Evolutionary conservation across 139 green algal species (phyloP), one percentile per base, ranked within the genome.

Genomic region (Coelastrella sp.): DNA sequence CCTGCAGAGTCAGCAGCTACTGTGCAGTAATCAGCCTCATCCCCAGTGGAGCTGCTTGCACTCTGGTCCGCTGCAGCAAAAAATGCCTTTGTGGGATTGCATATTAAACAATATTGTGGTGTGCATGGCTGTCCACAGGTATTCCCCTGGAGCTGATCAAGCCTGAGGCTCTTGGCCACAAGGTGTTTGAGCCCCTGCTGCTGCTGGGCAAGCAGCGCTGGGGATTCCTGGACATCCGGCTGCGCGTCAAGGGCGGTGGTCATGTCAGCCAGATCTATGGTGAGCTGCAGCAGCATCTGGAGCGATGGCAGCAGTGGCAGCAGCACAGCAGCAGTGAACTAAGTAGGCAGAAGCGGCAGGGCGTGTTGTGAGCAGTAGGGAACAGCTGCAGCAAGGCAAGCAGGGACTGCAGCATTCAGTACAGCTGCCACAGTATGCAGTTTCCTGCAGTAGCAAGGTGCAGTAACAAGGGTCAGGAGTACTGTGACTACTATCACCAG

Each of bases 101-200:
- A 15, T 19, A 25, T 59, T 66, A 17, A 61, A 89, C 65, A 66
- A 15, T 93, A 19, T 59, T 78, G 56, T 22, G 22, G 82, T 90
- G 63, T 14, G 7, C 8, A 85, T 8, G 17, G 74, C 57, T 22
- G 76, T 49, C 72, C 72, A 24, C 92, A 99, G 97, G 97, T 68
- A 91, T 95, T 10, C 97, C 98, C 20, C 93, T 99, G 70, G 98
- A 99, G 90, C 94, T 99, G 84, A 89, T 99, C 59, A 94, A 99
- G 96, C 97, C 97, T 24, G 98, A 99, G 84, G 97, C 96, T 4
- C 90, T 99, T 91, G 93, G 96, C 24, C 97, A 95, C 93, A 99
- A 99, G 96, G 97, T 97, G 22, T 96, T 98, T 85, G 98, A 99
- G 96, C 98, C 98, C 14, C 90, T 99, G 80, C 91, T 99, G 85